phyloP scores from a whole-genome alignment of 192 early-diverging fungal species.

The Phycomyces blakesleeanus region DNA sequence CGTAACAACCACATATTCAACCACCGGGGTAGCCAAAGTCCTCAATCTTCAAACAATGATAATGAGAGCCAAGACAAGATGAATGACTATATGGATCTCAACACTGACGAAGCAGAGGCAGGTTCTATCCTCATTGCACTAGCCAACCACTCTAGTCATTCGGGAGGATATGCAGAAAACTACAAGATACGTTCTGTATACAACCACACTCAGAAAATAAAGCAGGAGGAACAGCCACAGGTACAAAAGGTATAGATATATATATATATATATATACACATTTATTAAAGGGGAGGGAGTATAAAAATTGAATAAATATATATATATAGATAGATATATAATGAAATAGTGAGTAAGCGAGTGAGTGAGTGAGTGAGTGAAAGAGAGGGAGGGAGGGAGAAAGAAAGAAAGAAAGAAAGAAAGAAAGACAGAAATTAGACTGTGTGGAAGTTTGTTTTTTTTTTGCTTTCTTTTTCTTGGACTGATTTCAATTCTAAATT shows the following conservation, averaged over 20 bases:
- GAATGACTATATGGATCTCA: neutral
- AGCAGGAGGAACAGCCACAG: neutral
- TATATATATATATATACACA: no score
- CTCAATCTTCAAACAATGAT: neutral
- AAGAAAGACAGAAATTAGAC: no score
- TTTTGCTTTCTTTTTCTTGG: no score
- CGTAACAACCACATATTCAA: neutral
- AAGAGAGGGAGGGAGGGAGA: no score
- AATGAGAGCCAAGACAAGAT: neutral
- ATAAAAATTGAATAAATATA: no score
- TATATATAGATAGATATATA: no score
- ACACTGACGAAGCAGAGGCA: slow-evolving; percentile 16
- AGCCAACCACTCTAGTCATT: slow-evolving; percentile 4
- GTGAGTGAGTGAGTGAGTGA: no score
- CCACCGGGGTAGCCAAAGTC: neutral
- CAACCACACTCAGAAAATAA: neutral
- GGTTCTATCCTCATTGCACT: slow-evolving; percentile 24
- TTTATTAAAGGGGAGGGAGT: no score
- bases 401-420: no score
- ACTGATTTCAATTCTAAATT: no score
- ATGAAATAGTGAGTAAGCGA: no score
- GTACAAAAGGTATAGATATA: neutral
- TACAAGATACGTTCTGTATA: neutral
- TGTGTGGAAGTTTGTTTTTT: neutral
- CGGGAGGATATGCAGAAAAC: neutral